Evolutionary conservation across 192 early-diverging fungal species (phyloP), one percentile per base, ranked within the genome.

Genomic region (Entomortierella beljakovae): DNA sequence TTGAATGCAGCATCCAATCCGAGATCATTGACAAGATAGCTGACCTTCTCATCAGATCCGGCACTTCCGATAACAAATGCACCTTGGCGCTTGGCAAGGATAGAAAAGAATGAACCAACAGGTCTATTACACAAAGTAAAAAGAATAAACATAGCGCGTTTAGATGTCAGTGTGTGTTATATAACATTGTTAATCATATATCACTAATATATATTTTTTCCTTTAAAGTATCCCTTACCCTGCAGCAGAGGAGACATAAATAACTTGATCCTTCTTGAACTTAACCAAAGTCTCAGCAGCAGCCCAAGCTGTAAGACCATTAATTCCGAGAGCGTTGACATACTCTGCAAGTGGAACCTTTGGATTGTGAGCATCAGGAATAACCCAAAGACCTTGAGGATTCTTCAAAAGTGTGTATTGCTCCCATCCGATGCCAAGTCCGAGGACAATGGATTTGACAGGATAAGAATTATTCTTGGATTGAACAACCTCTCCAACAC

Each of bases 1-100:
- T 97, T 97, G 86, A 97, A 91, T 8, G 84, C 94, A 1, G 74
- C 90, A 80, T 97, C 94, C 40, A 91, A 91, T 22, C 90, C 91
- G 54, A 90, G 61, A 51, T 86, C 84, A 6, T 84, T 64, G 61
- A 89, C 86, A 25, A 95, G 83, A 59, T 87, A 88, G 16, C 79
- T 81, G 28, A 91, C 90, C 70, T 97, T 97, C 1, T 94, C 92
- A 67, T 96, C 94, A 9, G 88, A 88, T 9, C 93, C 93, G 5
- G 93, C 94, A 25, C 88, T 88, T 25, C 92, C 96, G 31, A 97
- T 86, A 10, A 97, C 96, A 26, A 82, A 84, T 51, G 91, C 86
- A 5, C 94, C 96, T 29, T 83, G 82, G 11, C 80, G 81, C 72
- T 94, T 94, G 60, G 87, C 93, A 25, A 96, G 83, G 71, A 95